A percentile compares a stretch with the other conserved stretches of the same genome.
Conservation (phyloP, 805 yeast genomes). For the Spathaspora passalidarum region DNA sequence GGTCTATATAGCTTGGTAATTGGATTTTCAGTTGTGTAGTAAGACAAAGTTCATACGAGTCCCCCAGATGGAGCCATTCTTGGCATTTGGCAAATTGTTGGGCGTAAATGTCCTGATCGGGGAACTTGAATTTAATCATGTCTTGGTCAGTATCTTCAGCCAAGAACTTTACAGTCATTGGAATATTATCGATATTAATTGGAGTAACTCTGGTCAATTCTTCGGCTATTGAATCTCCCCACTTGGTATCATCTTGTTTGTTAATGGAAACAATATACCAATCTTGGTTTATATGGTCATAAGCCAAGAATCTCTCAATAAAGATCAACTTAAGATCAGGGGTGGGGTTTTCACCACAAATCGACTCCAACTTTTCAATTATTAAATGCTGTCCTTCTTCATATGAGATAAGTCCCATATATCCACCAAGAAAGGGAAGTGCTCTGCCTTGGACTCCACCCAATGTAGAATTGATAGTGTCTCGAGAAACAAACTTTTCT, state of each 20-base stretch:
- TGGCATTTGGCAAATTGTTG: conserved; percentile 62
- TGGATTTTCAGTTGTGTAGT: conserved; percentile 69
- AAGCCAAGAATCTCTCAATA: conserved; percentile 60
- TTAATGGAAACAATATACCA: conserved; percentile 54
- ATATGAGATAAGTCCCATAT: conserved; percentile 81
- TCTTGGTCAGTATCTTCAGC: conserved; percentile 17
- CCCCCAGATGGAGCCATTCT: conserved; percentile 67
- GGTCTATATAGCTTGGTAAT: conserved; percentile 45
- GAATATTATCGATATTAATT: conserved; percentile 19
- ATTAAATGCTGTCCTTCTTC: conserved; percentile 70
- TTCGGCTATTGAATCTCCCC: conserved; percentile 27
- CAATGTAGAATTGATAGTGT: conserved; percentile 17
- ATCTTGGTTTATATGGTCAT: conserved; percentile 44
- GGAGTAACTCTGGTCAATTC: conserved; percentile 5
- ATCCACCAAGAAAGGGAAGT: conserved; percentile 88
- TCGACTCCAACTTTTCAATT: conserved; percentile 29
- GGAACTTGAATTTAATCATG: conserved; percentile 41
- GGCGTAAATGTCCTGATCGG: conserved; percentile 53
- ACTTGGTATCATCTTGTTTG: conserved; percentile 26
- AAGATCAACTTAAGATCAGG: conserved; percentile 79
- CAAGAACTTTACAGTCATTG: conserved; percentile 19
- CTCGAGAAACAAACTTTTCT: conserved; percentile 27
- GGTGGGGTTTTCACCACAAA: conserved; percentile 26
- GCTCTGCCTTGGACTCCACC: conserved; percentile 20
- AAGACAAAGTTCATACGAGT: conserved; percentile 90